Percentiles rank a stretch among this genome's conserved stretches.
These are phyloP conservation scores for Nowakowskiella sp. DNA, from an alignment of 192 early-diverging fungal genomes.

Conservation along the genomic window DNA sequence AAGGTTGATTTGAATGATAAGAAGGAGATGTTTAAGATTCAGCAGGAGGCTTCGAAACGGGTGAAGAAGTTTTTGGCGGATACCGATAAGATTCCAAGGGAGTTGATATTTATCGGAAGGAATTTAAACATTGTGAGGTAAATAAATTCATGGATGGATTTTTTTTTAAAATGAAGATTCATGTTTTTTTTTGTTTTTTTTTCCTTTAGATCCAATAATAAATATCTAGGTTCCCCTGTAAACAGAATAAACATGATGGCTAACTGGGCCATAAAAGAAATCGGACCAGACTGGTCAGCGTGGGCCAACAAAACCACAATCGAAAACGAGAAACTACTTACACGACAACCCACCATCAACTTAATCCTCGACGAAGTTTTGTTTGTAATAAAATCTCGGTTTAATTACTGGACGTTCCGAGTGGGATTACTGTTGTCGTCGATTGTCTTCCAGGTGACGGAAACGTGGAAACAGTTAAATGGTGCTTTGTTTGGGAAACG, in stretches of 20 bases:
- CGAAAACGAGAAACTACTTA: not conserved
- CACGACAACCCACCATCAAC: not conserved
- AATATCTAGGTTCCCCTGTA: conserved; percentile 72
- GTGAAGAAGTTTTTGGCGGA: conserved; percentile 64
- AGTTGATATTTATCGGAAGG: conserved; percentile 81
- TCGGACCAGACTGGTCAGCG: conserved; percentile 28
- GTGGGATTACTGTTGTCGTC: conserved; percentile 48
- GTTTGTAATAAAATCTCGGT: not conserved
- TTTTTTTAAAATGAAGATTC: conserved; percentile 10
- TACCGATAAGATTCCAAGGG: conserved; percentile 67
- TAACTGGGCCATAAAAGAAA: conserved; percentile 60
- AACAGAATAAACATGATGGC: conserved; percentile 84
- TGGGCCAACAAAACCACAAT: conserved; percentile 15
- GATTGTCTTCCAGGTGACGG: conserved; percentile 48
- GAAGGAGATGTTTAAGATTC: conserved; percentile 59
- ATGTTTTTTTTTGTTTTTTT: conserved; percentile 18
- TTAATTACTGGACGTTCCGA: conserved; percentile 50
- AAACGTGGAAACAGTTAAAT: conserved; percentile 29
- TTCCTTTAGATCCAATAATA: conserved; percentile 64
- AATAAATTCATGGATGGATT: not conserved
- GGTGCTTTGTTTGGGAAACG: conserved; percentile 22
- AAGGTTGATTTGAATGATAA: conserved; percentile 15
- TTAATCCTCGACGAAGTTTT: not conserved
- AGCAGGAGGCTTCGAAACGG: conserved; percentile 66
- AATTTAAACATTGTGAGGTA: conserved; percentile 71